A percentile compares a stretch with the other conserved stretches of the same genome.
Conservation (phyloP, 2,329 filamentous ascomycete species). For the Exutisphaerella laricina region DNA sequence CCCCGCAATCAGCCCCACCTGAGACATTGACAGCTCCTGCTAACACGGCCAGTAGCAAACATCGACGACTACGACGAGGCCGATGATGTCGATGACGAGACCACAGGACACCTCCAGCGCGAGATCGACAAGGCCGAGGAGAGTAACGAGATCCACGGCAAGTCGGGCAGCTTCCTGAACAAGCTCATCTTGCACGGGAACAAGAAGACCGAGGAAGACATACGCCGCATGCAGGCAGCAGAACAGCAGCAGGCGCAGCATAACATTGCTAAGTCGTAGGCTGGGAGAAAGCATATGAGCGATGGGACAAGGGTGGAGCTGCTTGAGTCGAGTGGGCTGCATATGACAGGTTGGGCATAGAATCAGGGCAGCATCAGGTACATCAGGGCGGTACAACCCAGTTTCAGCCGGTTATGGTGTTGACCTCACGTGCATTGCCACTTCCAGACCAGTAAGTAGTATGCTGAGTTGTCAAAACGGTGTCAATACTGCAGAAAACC, state of each 20-base stretch:
- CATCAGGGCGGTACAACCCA: too few species aligned
- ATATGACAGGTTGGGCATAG: not conserved
- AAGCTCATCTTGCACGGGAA: slow-evolving; percentile 35
- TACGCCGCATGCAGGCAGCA: slow-evolving; percentile 36
- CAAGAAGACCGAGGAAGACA: slow-evolving; percentile 35
- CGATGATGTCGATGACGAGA: slow-evolving; percentile 36
- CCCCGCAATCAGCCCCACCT: too few species aligned
- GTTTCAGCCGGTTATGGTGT: too few species aligned
- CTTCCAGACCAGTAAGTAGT: too few species aligned
- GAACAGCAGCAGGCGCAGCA: slow-evolving; percentile 32
- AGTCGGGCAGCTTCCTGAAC: slow-evolving; percentile 35
- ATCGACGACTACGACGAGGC: slow-evolving; percentile 29
- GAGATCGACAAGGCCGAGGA: slow-evolving; percentile 34
- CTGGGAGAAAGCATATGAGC: not conserved
- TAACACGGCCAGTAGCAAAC: slow-evolving; percentile 20
- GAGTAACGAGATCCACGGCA: slow-evolving; percentile 30
- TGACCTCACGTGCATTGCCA: not conserved
- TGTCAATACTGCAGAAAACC: too few species aligned
- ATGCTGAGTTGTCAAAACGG: too few species aligned
- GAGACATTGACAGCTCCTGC: too few species aligned
- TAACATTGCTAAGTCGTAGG: slow-evolving; percentile 2
- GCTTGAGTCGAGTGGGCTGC: too few species aligned
- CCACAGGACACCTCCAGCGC: slow-evolving; percentile 33
- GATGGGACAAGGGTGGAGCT: not conserved
- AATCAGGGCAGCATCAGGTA: too few species aligned